phyloP scores from a whole-genome alignment of 805 yeast species.

The Metschnikowia sp. region DNA sequence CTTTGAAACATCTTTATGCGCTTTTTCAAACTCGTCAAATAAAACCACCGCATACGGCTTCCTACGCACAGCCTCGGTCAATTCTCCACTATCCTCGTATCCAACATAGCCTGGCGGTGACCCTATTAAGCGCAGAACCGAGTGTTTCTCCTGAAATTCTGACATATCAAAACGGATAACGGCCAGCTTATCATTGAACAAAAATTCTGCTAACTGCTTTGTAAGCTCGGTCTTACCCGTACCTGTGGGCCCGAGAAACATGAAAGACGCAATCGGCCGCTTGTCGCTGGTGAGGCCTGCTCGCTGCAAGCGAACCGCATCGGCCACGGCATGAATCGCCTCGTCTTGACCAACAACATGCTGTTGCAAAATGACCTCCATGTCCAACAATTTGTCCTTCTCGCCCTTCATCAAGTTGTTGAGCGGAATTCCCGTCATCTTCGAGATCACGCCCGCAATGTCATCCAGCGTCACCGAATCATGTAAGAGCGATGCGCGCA shows the following conservation, averaged over 20 bases:
- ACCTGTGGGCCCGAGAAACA: conserved; percentile 98
- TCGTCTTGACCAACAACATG: conserved; percentile 95
- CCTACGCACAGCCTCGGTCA: conserved; percentile 93
- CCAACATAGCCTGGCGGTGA: conserved; percentile 99
- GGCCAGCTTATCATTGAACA: conserved; percentile 84
- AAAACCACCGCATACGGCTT: conserved; percentile 91
- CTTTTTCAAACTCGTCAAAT: conserved; percentile 96
- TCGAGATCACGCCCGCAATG: conserved; percentile 85
- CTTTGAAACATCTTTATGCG: conserved; percentile 94
- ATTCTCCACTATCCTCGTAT: conserved; percentile 92
- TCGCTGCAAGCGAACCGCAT: conserved; percentile 92
- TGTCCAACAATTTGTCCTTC: conserved; percentile 80
- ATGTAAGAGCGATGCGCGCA: conserved; percentile 52
- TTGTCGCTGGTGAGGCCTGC: conserved; percentile 95
- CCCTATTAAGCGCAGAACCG: conserved; percentile 87
- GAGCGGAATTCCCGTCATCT: conserved; percentile 95
- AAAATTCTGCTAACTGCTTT: conserved; percentile 84
- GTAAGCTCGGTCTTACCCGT: conserved; percentile 97
- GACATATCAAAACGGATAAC: conserved; percentile 96
- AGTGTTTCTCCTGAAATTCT: conserved; percentile 93
- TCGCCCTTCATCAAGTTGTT: conserved; percentile 91
- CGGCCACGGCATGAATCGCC: conserved; percentile 84
- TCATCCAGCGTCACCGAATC: conserved; percentile 94
- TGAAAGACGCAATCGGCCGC: conserved; percentile 93
- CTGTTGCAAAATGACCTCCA: conserved; percentile 75